Evolutionary conservation across 352 stramenopile genomes (phyloP), one percentile per base, ranked within the genome.

Genomic region (Phytophthora pluvialis): DNA sequence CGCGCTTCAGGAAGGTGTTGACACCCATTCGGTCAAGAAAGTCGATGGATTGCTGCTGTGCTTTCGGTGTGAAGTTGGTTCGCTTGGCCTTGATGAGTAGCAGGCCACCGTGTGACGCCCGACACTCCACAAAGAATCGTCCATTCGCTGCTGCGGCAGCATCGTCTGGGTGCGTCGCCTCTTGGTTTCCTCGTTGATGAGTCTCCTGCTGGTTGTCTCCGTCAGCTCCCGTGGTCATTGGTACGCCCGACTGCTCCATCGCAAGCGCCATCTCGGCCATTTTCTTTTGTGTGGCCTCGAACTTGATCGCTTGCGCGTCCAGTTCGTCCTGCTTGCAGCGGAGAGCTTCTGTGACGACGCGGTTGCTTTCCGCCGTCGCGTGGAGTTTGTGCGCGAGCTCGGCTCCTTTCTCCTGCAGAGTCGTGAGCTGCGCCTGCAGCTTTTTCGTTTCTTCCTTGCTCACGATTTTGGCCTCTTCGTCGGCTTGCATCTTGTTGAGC

Each of bases 401-500:
- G n/a, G 91, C 81, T 38, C 79, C 87, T 65, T 96, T 90, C 55
- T 98, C 90, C 48, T 94, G 88, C 28, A 97, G 60, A 26, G 76
- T 96, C 25, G 90, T 81, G 42, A 98, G 82, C 64, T 98, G 93
- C 11, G 86, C 90, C 43, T 98, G 80, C 48, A 98, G 90, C 60
- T 98, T 98, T 75, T 98, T 98, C 26, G 88, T 84, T 38, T 98
- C 95, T 67, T 98, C 96, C 40, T 94, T 94, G 33, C 83, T 89
- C 50, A 96, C 90, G 42, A 98, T 90, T 55, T 95, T 97, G 42
- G 89, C 90, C 60, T 98, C 96, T 73, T 98, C 95, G 60, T 99
- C 95, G 9, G 89, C 91, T 63, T 99, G 94, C 81, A 99, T 97
- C 67, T 98, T 98, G 78, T 98, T 99, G 45, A 99, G 88, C 35